Conservation (phyloP, 441 rosid species). For the Arabidopsis hybrid region DNA sequence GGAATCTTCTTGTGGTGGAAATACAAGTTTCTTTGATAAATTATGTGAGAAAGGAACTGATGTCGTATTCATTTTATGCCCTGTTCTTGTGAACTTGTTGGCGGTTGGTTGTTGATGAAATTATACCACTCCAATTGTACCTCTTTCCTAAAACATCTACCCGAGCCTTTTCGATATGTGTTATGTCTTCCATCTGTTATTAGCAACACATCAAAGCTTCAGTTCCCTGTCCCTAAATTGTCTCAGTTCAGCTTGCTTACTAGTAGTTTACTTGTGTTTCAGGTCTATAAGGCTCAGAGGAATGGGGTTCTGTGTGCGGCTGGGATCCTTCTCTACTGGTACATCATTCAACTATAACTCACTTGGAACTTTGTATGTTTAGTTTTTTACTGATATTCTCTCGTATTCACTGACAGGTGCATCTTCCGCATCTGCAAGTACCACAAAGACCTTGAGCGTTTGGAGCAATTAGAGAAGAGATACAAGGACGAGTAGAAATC, state of each 20-base stretch:
- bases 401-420: constrained; percentile 57
- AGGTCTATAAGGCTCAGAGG: constrained; percentile 91
- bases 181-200: no score
- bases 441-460: constrained; percentile 68
- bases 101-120: constrained; percentile 5
- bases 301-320: constrained; percentile 75
- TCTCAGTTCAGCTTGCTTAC: no score
- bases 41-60: not conserved
- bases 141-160: not conserved
- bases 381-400: constrained; percentile 20
- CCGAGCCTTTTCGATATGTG: not conserved
- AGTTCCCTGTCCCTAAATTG: no score
- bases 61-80: not conserved
- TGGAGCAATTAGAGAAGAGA: constrained; percentile 87
- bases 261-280: constrained; percentile 21
- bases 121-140: not conserved
- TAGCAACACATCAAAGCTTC: no score
- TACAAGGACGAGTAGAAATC: constrained; percentile 63
- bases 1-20: not conserved
- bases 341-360: constrained; percentile 16
- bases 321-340: constrained; percentile 90
- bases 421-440: constrained; percentile 77
- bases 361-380: constrained; percentile 33
- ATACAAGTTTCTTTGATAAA: not conserved
- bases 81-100: constrained; percentile 14